Evolutionary conservation across 2,329 filamentous ascomycete species (phyloP), one percentile per base, ranked within the genome.

Genomic region (Claviceps arundinis): DNA sequence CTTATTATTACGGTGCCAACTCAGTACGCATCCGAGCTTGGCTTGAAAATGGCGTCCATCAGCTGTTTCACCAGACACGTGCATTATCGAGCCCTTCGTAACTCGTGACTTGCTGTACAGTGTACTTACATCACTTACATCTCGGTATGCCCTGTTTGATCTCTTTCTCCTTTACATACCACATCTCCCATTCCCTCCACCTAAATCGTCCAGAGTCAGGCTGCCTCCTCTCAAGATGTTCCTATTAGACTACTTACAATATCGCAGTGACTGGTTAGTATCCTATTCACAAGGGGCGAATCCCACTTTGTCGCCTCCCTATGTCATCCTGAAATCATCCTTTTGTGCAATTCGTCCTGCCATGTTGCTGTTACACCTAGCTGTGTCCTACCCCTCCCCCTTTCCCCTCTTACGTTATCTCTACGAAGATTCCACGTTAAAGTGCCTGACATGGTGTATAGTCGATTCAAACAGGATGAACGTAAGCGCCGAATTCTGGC

Each of bases 381-480:
- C 9, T 40, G 16, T 26, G 13, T 7, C 22, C 17, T 34, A 7
- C n/a, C 26, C 38, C n/a, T 26, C 34, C 16, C 7, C 14, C 24
- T 34, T 34, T 26, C 34, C 16, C 7, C 14, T 19, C 37, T 34
- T 7, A 41, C 9, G 24, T 17, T 24, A 22, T 26, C 11, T 38
- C 19, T n/a, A 40, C 16, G 14, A 19, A 4, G 19, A 19, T 4
- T 26, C 19, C 34, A 54, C 52, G 54, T 62, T 73, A 54, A 72
- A 9, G 30, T 60, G 56, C 30, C 7, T 30, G 6, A 3, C 30
- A 34, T 22, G 17, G 3, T 48, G 16, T 17, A 40, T 42, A 95
- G 89, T 71, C 75, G 81, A 60, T 77, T 80, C 66, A 96, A 96
- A 73, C 86, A 93, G 70, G 69, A 80, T 55, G 82, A 95, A 66